Conservation (phyloP, 768 basidiomycete genomes). For the Asterophora parasitica region DNA sequence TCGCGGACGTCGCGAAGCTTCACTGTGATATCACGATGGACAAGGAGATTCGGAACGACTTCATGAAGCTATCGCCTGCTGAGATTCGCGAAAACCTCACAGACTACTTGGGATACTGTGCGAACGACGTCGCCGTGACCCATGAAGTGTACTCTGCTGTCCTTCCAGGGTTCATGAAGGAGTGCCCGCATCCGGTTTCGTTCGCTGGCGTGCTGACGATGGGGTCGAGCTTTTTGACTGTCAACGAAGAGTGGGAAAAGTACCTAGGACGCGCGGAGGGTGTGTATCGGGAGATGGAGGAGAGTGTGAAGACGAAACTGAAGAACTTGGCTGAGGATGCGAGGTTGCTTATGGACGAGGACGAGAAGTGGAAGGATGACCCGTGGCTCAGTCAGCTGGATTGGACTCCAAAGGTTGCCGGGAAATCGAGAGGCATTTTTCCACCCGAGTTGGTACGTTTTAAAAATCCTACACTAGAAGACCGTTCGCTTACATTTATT, state of each 20-base stretch:
- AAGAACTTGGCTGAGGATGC: conserved; percentile 71
- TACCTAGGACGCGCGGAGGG: conserved; percentile 78
- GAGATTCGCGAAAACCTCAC: conserved; percentile 61
- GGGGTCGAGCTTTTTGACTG: conserved; percentile 88
- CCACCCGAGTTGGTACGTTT: conserved; percentile 21
- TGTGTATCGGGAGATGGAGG: conserved; percentile 69
- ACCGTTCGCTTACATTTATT: neutral
- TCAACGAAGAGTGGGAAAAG: conserved; percentile 84
- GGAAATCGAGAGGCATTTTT: conserved; percentile 60
- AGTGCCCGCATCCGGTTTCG: conserved; percentile 89
- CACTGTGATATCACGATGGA: conserved; percentile 80
- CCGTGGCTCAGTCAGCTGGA: conserved; percentile 89
- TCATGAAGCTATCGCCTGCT: conserved; percentile 63
- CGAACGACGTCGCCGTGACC: conserved; percentile 79
- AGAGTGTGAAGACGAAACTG: conserved; percentile 66
- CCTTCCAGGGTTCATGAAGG: conserved; percentile 74
- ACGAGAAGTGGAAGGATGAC: conserved; percentile 57
- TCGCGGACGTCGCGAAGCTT: conserved; percentile 86
- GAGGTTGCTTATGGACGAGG: conserved; percentile 44
- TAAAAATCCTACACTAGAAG: neutral
- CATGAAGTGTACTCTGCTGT: conserved; percentile 74
- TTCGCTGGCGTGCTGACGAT: conserved; percentile 89
- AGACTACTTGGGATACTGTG: conserved; percentile 82
- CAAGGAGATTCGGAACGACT: conserved; percentile 74
- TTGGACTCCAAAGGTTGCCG: conserved; percentile 85